Evolutionary conservation across 2,329 filamentous ascomycete species (phyloP), one percentile per base, ranked within the genome.

Genomic region (Hysterium pulicare): DNA sequence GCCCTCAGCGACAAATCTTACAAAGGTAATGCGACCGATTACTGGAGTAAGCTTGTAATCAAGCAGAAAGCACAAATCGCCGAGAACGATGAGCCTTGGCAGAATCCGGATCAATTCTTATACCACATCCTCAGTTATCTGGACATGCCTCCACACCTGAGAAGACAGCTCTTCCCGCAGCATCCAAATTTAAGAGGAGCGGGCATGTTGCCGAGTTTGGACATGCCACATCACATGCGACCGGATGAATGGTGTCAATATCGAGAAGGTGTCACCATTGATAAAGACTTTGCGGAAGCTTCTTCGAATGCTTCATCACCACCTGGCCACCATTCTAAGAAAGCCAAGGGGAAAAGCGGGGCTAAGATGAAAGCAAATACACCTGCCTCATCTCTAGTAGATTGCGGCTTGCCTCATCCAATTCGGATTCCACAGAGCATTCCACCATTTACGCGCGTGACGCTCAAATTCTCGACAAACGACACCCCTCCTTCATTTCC

Each of bases 181-280:
- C 88, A 94, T 59, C 82, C 86, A 8, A 90, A 94, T 59, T 73
- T 94, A 32, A 75, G 80, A 30, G 80, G 81, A 10, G 87, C 86
- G 30, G 87, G 87, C 6, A 75, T 83, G 30, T 71, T 94, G 21
- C 86, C 86, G 0, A 87, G 80, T 57, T 71, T 94, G 43, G 89
- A 94, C 62, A 88, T 93, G 77, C 89, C 89, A 13, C 87, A 91
- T 62, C 89, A 95, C 66, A 75, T 90, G 7, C 78, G 86, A 49
- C 76, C 78, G 11, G 79, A 84, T 41, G 87, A 94, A 58, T 90
- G 84, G 82, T 82, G 88, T 49, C 78, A 79, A 13, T 95, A 87
- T 61, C 81, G 87, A 17, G 89, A 94, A 60, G 89, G 87, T 4
- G 80, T 91, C 20, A 82, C 84, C 0, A 57, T 83, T 2, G 64